Base-by-base conservation (phyloP, 2,329 filamentous ascomycete genomes). In the Rosellinia necatrix region DNA sequence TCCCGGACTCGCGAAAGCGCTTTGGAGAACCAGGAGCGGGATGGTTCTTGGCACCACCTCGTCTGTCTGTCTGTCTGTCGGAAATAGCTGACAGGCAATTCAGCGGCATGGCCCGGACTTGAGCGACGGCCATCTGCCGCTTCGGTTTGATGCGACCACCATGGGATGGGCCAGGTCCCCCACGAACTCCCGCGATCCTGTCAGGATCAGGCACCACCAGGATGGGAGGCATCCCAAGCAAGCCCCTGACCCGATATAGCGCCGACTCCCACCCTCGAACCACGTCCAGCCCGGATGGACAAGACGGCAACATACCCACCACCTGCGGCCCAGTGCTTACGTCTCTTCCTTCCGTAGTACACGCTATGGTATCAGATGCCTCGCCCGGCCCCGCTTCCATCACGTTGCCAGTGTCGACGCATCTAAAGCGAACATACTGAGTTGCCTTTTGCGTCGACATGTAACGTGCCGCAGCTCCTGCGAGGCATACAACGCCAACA, bases 381-480 rank as follows among this genome's bases (percentile, higher is more conserved):
- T 49, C 10, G 49, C 49, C 25, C 25, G 49, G 32, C 25, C 42
- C 44, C 41, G 38, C 24, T 46, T 21, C 43, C 46, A 32, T 42
- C 49, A 49, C 46, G 54, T 17, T 44, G 34, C 35, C 42, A 43
- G 34, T 24, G 27, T 41, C 21, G 37, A 55, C 34, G 24, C 48
- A 49, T 53, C 42, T 41, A 30, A 29, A 48, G 27, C 25, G 30
- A 40, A 44, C 35, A 47, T 37, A 40, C 32, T 30, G 48, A 57
- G 49, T 56, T 59, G 53, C 57, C 57, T 29, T 21, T 56, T 57
- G 43, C 49, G 57, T 41, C 44, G 40, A 53, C 44, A 53, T 56
- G 57, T 57, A 59, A 59, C 53, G 53, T 59, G 37, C 21, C 53
- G 35, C 42, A 49, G 49, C 35, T 59, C 57, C 53, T 49, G 53